Evolutionary conservation across 768 basidiomycete genomes (phyloP).

Genomic region (Tubosaeta brunneosetosa): DNA sequence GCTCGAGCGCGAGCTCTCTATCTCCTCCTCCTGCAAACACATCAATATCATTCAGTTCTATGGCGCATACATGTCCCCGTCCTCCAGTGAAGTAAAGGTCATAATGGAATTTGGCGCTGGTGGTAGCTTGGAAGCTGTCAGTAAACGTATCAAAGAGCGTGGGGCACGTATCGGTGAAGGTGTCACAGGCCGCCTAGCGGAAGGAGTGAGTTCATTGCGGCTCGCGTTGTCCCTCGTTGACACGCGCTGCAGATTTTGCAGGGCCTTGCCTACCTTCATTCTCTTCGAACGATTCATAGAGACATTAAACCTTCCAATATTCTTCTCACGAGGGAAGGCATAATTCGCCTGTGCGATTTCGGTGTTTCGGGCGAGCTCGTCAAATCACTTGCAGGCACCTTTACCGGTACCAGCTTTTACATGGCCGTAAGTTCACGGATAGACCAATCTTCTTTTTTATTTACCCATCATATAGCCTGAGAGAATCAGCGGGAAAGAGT

Average conservation of each 20-base stretch:
- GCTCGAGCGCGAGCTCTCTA: slow-evolving; percentile 86
- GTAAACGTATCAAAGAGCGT: slow-evolving; percentile 75
- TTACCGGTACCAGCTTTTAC: slow-evolving; percentile 96
- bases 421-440: slow-evolving; percentile 78
- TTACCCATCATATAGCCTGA: slow-evolving; percentile 61
- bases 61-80: slow-evolving; percentile 86
- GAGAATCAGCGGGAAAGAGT: slow-evolving; percentile 86
- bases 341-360: slow-evolving; percentile 93
- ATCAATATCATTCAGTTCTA: slow-evolving; percentile 88
- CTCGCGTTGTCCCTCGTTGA: slow-evolving; percentile 3
- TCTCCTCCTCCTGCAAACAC: slow-evolving; percentile 80
- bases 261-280: slow-evolving; percentile 92
- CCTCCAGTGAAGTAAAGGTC: slow-evolving; percentile 89
- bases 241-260: slow-evolving; percentile 59
- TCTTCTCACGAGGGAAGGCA: slow-evolving; percentile 80
- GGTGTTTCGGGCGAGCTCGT: slow-evolving; percentile 96
- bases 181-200: slow-evolving; percentile 87
- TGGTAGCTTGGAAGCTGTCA: slow-evolving; percentile 84
- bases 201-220: slow-evolving; percentile 61
- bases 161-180: slow-evolving; percentile 79
- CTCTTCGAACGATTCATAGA: slow-evolving; percentile 88
- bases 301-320: slow-evolving; percentile 96
- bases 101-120: slow-evolving; percentile 90
- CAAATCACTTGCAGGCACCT: slow-evolving; percentile 87
- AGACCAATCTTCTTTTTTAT: neutral